A percentile compares a stretch with the other conserved stretches of the same genome.
These are phyloP conservation scores for Solanum microdontum DNA, from an alignment of 257 asterid genomes.

Conservation along the genomic window DNA sequence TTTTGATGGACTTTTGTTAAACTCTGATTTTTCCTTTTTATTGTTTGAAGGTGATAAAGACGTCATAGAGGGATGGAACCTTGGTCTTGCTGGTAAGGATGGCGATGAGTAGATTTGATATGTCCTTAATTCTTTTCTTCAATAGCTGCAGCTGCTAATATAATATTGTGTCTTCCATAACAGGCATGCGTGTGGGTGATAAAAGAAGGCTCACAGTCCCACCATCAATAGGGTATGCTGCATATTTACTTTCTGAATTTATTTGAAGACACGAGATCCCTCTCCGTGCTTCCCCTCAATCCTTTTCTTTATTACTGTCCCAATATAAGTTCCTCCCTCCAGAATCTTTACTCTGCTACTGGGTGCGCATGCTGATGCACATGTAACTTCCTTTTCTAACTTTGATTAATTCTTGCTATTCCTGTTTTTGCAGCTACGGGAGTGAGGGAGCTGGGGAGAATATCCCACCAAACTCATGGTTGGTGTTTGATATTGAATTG, in stretches of 20 bases:
- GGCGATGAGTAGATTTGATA: neutral
- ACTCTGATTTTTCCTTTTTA: constrained; percentile 9
- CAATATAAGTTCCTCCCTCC: neutral
- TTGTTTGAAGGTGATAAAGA: constrained; percentile 38
- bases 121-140: neutral
- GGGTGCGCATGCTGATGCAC: neutral
- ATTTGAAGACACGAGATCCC: neutral
- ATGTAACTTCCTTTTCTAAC: neutral
- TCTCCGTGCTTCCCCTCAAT: neutral
- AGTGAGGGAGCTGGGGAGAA: constrained; percentile 30
- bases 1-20: neutral
- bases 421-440: constrained; percentile 48
- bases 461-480: constrained; percentile 84
- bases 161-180: constrained; percentile 2
- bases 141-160: neutral
- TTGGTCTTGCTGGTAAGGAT: constrained; percentile 56
- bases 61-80: constrained; percentile 57
- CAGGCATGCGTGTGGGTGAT: constrained; percentile 88
- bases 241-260: neutral
- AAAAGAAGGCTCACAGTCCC: constrained; percentile 73
- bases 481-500: constrained; percentile 67
- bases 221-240: constrained; percentile 73
- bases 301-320: neutral
- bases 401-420: neutral
- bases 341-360: neutral